Percentiles rank a stretch among this genome's conserved stretches.
phyloP scores from a whole-genome alignment of 352 stramenopile species.

The Pythium folliculosum region DNA sequence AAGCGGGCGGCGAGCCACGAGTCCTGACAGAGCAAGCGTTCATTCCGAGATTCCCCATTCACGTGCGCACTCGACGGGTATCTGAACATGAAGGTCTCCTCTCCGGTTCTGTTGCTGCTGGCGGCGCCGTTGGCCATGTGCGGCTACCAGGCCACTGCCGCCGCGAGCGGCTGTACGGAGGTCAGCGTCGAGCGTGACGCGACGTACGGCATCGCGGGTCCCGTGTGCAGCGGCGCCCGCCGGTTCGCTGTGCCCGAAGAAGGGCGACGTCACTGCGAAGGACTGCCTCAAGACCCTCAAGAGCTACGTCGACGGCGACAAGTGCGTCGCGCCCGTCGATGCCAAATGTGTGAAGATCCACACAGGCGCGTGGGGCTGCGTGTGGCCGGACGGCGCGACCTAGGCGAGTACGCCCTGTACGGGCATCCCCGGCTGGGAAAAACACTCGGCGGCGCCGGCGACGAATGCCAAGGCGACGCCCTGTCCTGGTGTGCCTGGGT shows the following conservation, averaged over 20 bases:
- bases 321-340: slow-evolving; percentile 57
- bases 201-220: slow-evolving; percentile 69
- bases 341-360: slow-evolving; percentile 61
- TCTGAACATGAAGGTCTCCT: neutral
- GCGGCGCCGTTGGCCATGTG: neutral
- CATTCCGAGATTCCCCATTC: no score
- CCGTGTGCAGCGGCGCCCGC: slow-evolving; percentile 61
- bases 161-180: slow-evolving; percentile 41
- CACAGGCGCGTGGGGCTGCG: slow-evolving; percentile 73
- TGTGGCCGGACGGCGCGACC: slow-evolving; percentile 30
- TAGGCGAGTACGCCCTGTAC: slow-evolving; percentile 17
- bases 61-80: no score
- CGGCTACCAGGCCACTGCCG: neutral
- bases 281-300: slow-evolving; percentile 59
- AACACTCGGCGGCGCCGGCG: slow-evolving; percentile 18
- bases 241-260: slow-evolving; percentile 52
- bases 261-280: slow-evolving; percentile 55
- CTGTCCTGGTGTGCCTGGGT: slow-evolving; percentile 20
- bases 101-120: neutral
- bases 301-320: slow-evolving; percentile 50
- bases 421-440: slow-evolving; percentile 27
- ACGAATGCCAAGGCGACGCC: slow-evolving; percentile 17
- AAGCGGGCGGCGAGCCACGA: no score
- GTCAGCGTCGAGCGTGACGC: slow-evolving; percentile 72
- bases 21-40: no score